Base-by-base conservation (phyloP, 768 basidiomycete genomes). In the Amanita thiersii region DNA sequence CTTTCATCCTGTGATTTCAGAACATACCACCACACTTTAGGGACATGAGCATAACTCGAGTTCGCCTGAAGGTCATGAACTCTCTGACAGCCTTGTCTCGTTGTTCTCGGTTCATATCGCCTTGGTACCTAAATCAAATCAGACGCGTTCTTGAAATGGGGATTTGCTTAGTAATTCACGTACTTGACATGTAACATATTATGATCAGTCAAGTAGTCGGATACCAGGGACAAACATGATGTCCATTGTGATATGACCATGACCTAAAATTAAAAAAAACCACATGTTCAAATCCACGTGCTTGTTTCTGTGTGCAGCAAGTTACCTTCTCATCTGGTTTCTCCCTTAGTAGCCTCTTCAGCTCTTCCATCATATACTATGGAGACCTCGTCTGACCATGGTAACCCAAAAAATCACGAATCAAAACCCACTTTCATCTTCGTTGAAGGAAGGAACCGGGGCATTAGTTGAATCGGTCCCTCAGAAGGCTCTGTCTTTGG, bases 241-340 rank as follows among this genome's bases (percentile, higher is more conserved):
- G 79, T 81, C 77, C 85, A 87, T 54, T 82, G 79, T 0, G 81
- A 84, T 43, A 86, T 68, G 44, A 86, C 60, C 38, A 89, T 55
- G 34, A 71, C 69, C 75, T 82, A 43, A 15, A 26, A 25, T 9
- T 32, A 11, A 83, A 44, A 84, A 68, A 46, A 86, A 60, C 35
- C 87, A 55, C 33, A 71, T 69, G 74, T 81, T 44, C 14, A 34
- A 26, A 9, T 34, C 6, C 19, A 4, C 52, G 42, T 17, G 47
- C 51, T 21, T 37, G 14, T 3, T n/a, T 42, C 23, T 9, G 3
- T n/a, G 23, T 1, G 10, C 1, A 30, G 9, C 17, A 26, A 42
- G 56, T 14, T 15, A 75, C 79, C 70, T 82, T 86, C 51, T 83
- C 79, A 9, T 75, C 71, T 1, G 76, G 75, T 44, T 67, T 55